phyloP scores from a whole-genome alignment of 1,284 basidiomycete species.

The Apiotrichum mycotoxinovorans region DNA sequence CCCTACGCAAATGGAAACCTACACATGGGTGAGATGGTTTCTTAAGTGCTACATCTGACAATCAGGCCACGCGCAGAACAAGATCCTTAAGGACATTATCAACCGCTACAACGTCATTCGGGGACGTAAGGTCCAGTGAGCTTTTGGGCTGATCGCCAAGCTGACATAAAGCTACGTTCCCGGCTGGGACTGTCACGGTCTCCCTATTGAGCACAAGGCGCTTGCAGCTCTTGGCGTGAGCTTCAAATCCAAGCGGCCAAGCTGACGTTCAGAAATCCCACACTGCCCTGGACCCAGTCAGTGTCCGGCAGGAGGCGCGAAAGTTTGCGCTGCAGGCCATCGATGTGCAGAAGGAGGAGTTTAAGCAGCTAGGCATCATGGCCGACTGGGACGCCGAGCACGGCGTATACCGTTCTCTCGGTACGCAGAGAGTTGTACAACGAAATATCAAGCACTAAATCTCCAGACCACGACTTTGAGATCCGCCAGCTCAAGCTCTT shows the following conservation, averaged over 20 bases:
- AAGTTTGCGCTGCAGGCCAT: constrained; percentile 74
- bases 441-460: background rate
- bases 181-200: constrained; percentile 98
- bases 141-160: background rate
- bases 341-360: constrained; percentile 72
- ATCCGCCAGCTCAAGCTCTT: constrained; percentile 85
- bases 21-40: constrained; percentile 71
- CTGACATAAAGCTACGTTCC: constrained; percentile 69
- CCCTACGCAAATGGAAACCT: constrained; percentile 96
- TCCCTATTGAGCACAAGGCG: constrained; percentile 94
- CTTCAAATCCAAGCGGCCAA: constrained; percentile 3
- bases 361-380: constrained; percentile 82
- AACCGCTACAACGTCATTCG: constrained; percentile 80
- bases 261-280: constrained; percentile 32
- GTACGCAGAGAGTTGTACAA: constrained; percentile 54
- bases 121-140: constrained; percentile 78
- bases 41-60: background rate
- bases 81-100: constrained; percentile 94
- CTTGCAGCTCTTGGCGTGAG: constrained; percentile 68
- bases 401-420: constrained; percentile 82
- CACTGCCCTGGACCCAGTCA: constrained; percentile 57
- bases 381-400: constrained; percentile 73
- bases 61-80: constrained; percentile 91
- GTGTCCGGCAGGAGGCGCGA: constrained; percentile 71
- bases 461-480: constrained; percentile 80